These are phyloP conservation scores for Vaccinium macrocarpon DNA, from an alignment of 148 eudicot species.

Conservation along the genomic window DNA sequence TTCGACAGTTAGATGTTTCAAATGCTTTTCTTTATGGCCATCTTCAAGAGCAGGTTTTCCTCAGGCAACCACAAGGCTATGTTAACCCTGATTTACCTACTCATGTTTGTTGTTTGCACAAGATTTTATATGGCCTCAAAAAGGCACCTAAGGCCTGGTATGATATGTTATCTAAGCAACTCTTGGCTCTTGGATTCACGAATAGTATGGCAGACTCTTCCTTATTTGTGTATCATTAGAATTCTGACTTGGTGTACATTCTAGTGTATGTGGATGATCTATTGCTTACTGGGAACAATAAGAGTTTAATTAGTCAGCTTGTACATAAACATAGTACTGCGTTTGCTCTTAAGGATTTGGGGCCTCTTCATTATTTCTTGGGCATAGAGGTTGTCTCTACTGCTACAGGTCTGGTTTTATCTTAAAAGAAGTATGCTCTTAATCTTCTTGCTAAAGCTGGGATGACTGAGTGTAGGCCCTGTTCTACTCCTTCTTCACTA, in stretches of 20 bases:
- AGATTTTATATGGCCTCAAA: background rate
- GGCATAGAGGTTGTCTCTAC: background rate
- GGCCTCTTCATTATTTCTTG: background rate
- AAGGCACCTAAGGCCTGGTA: background rate
- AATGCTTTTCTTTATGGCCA: background rate
- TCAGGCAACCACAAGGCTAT: background rate
- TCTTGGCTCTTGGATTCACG: background rate
- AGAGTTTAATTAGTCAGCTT: rapidly evolving
- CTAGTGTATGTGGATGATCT: background rate
- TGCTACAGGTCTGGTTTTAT: rapidly evolving
- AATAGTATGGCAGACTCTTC: background rate
- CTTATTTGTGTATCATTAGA: background rate
- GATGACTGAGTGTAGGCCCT: background rate
- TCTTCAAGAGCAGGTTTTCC: background rate
- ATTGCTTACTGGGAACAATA: background rate
- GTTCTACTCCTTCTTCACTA: background rate
- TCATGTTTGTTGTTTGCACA: background rate
- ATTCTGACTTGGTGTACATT: background rate
- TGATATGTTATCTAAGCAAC: background rate
- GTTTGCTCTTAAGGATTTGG: background rate
- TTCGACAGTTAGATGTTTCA: background rate
- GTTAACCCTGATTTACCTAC: background rate
- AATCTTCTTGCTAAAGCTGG: background rate
- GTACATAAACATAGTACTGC: background rate
- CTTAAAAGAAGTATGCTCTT: background rate